phyloP scores from a whole-genome alignment of 2,329 filamentous ascomycete genomes.

The Trichoderma breve region DNA sequence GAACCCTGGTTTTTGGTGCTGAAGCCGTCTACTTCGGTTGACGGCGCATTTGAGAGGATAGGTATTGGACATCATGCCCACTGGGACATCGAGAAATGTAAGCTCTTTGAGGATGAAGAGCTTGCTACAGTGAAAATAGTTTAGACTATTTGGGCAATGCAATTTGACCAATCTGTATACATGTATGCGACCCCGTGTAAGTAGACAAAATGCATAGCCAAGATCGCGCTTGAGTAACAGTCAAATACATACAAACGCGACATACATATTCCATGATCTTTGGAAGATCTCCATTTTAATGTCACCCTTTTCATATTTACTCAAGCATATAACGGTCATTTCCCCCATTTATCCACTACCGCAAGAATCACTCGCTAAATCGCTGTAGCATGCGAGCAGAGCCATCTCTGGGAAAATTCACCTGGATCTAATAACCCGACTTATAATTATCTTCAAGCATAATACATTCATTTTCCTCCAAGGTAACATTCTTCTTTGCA shows the following conservation, averaged over 20 bases:
- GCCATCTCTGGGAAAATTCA: background rate
- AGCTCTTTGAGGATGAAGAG: background rate
- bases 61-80: background rate
- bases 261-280: background rate
- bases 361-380: fast-evolving
- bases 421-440: background rate
- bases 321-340: background rate
- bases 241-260: background rate
- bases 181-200: no score
- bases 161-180: background rate
- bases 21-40: background rate
- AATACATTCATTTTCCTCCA: background rate
- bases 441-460: no score
- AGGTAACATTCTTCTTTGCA: no score
- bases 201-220: no score
- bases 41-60: background rate
- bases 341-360: background rate
- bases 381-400: background rate
- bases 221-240: background rate
- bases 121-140: background rate
- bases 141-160: background rate
- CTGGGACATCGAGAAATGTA: background rate
- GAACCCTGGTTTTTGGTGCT: background rate
- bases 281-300: background rate
- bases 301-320: background rate